These are phyloP conservation scores for Exophiala spinifera DNA, from an alignment of 2,329 filamentous ascomycete genomes.

Conservation along the genomic window DNA sequence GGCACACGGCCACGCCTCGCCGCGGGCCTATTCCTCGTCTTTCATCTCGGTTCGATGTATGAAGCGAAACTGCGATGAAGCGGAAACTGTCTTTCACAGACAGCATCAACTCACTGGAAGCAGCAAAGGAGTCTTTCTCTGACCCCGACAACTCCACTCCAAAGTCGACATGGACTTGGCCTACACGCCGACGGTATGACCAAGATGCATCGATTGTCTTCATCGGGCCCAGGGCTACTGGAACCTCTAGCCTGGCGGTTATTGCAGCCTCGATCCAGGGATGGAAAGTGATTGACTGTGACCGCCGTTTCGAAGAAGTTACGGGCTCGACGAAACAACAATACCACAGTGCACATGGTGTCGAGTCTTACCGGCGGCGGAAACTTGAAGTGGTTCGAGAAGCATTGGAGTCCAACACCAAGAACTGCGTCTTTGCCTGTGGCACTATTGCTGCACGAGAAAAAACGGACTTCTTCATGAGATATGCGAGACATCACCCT, in stretches of 20 bases:
- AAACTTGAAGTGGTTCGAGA: slow-evolving; percentile 40
- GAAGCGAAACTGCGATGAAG: too few relatives aligned
- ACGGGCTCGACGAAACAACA: slow-evolving; percentile 40
- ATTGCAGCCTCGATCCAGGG: slow-evolving; percentile 41
- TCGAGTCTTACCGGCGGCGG: slow-evolving; percentile 39
- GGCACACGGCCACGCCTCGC: too few relatives aligned
- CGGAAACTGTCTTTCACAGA: too few relatives aligned
- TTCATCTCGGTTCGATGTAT: too few relatives aligned
- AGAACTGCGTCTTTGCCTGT: slow-evolving; percentile 40
- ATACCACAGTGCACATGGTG: slow-evolving; percentile 37
- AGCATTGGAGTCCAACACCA: slow-evolving; percentile 42
- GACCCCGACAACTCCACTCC: too few relatives aligned
- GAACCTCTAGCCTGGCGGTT: slow-evolving; percentile 42
- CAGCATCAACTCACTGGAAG: too few relatives aligned
- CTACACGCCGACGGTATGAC: slow-evolving; percentile 23
- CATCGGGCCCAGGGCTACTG: slow-evolving; percentile 41
- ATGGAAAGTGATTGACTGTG: slow-evolving; percentile 41
- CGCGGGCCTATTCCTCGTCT: too few relatives aligned
- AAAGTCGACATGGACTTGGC: too few relatives aligned
- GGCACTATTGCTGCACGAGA: slow-evolving; percentile 40
- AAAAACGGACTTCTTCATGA: slow-evolving; percentile 38
- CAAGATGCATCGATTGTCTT: slow-evolving; percentile 41
- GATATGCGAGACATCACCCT: slow-evolving; percentile 36
- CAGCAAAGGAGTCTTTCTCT: too few relatives aligned
- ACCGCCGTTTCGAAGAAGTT: slow-evolving; percentile 40